Conservation (phyloP, 176 grass and related monocot species). For the Zoysia pacifica region DNA sequence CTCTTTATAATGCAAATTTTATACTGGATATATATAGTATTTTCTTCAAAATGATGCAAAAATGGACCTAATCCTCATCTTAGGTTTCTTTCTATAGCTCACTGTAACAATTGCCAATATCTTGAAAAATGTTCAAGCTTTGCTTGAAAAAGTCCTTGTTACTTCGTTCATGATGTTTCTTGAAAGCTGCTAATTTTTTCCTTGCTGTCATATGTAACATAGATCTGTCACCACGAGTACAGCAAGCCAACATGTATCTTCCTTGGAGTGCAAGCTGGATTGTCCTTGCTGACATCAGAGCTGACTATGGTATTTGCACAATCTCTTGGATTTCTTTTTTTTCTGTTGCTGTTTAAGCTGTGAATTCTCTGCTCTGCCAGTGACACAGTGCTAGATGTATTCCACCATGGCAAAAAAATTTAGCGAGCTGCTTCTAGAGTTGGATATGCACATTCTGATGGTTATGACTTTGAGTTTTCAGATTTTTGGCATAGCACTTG, state of each 20-base stretch:
- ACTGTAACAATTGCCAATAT: not conserved
- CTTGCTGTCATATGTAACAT: constrained; percentile 41
- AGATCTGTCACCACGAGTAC: constrained; percentile 92
- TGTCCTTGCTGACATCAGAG: constrained; percentile 82
- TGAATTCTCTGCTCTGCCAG: not conserved
- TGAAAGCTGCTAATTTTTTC: constrained; percentile 35
- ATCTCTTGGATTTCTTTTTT: constrained; percentile 12
- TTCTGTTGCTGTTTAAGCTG: constrained; percentile 38
- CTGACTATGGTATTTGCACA: constrained; percentile 72
- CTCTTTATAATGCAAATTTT: not conserved
- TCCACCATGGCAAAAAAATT: constrained; percentile 7
- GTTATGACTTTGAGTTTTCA: constrained; percentile 54
- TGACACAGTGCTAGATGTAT: not conserved
- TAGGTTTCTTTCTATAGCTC: constrained; percentile 15
- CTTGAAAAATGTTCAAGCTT: not conserved
- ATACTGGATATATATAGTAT: not conserved
- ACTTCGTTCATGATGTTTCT: constrained; percentile 19
- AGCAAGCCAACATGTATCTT: constrained; percentile 67
- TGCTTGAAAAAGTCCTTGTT: not conserved
- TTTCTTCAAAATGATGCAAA: constrained; percentile 2
- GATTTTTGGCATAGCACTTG: constrained; percentile 92
- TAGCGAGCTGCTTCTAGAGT: constrained; percentile 19
- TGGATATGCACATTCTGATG: constrained; percentile 23
- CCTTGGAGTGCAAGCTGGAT: constrained; percentile 76
- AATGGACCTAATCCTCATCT: constrained; percentile 12